These are phyloP conservation scores for Starmerella vaccinii DNA, from an alignment of 805 yeast genomes.

Conservation along the genomic window DNA sequence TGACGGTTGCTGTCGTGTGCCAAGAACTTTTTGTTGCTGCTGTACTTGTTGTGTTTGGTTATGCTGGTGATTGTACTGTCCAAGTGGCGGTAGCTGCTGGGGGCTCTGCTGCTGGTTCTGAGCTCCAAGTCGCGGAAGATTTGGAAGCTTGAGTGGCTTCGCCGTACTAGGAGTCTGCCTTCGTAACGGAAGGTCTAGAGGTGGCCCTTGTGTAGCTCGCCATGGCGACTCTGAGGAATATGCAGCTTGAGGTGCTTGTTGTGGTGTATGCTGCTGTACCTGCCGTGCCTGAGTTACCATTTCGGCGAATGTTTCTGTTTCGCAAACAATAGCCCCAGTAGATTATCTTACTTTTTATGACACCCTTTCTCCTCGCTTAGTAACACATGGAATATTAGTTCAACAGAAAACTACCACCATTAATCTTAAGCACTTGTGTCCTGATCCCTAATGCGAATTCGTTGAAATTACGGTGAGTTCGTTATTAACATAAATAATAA, in stretches of 20 bases:
- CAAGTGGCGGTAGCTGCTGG: conserved; percentile 4
- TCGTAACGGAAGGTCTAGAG: background rate
- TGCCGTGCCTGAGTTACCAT: conserved; percentile 5
- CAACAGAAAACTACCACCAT: background rate
- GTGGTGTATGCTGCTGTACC: conserved; percentile 6
- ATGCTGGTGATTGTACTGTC: background rate
- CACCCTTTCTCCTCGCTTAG: background rate
- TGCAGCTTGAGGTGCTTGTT: background rate
- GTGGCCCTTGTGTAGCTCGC: conserved; percentile 12
- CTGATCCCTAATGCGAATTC: no score
- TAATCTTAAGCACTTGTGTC: no score
- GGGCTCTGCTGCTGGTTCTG: conserved; percentile 5
- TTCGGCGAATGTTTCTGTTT: background rate
- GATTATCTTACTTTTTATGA: conserved; percentile 5
- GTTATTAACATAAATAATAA: background rate
- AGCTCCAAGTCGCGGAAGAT: conserved; percentile 18
- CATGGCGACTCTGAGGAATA: conserved; percentile 21
- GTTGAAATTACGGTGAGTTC: background rate
- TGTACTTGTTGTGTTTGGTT: background rate
- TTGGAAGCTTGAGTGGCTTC: conserved; percentile 17
- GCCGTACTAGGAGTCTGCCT: conserved; percentile 1
- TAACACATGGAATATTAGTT: background rate
- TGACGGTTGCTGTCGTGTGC: background rate
- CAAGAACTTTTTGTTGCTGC: conserved; percentile 3
- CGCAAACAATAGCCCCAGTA: background rate